Conservation (phyloP, 208 protist genomes). For the Trypanosoma brucei region DNA sequence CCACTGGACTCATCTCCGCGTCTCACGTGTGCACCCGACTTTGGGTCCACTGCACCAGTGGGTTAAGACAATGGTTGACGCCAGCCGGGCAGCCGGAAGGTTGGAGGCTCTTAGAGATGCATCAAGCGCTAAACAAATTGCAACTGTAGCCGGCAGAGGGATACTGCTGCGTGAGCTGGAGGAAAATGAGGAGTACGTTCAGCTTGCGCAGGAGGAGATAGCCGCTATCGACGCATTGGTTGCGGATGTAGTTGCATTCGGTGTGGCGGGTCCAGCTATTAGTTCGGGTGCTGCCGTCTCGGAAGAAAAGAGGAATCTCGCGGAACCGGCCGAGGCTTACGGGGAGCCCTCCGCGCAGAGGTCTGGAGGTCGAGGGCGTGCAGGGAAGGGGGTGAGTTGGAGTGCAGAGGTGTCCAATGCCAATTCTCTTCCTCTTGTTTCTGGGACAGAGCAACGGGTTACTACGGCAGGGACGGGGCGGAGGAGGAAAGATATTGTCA, state of each 20-base stretch:
- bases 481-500: not conserved
- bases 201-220: conserved; percentile 38
- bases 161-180: conserved; percentile 19
- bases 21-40: conserved; percentile 4
- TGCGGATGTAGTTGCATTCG: conserved; percentile 6
- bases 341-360: no score
- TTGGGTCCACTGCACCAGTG: conserved; percentile 28
- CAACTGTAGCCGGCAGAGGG: conserved; percentile 1
- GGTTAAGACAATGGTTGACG: conserved; percentile 22
- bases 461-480: no score
- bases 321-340: not conserved
- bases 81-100: conserved; percentile 9
- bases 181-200: conserved; percentile 36
- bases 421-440: no score
- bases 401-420: no score
- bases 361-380: no score
- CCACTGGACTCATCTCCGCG: conserved; percentile 7
- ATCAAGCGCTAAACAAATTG: not conserved
- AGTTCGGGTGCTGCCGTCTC: not conserved
- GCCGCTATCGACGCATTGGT: conserved; percentile 26
- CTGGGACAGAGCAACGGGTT: no score
- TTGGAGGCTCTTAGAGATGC: conserved; percentile 2
- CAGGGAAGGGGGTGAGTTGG: no score
- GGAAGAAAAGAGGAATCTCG: not conserved
- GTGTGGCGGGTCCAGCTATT: not conserved